Base-by-base conservation (phyloP, 306 rosid genomes). In the Medicago lupulina region DNA sequence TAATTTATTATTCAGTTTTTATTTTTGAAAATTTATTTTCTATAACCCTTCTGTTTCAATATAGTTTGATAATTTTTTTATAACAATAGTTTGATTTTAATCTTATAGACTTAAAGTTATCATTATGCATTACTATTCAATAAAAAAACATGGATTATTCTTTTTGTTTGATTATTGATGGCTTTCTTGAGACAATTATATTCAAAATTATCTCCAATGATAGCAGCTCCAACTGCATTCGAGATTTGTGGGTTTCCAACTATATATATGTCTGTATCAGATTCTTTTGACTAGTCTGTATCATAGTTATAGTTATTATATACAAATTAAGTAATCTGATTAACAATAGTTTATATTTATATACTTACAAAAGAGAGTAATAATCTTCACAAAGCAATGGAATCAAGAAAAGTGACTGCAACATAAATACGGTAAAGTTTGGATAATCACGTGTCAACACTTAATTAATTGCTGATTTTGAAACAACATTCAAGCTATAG, bases 181-280 rank as follows among this genome's bases (percentile, higher is more conserved):
- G 44, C 6, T 62, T 36, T 62, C 36, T 62, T 34, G 21, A 62
- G 67, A 62, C 67, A 62, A 34, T 34, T 14, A 62, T 62, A 62
- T 31, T 62, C 67, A 62, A 62, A 36, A 62, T 62, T 62, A 62
- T 62, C 67, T 62, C 13, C 67, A 34, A 34, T 36, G 44, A 7
- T 62, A 62, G 13, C 44, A 28, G 31, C 31, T 62, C 67, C 67
- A 62, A 62, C 46, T 34, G 41, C 39, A 28, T 13, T 28, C 41
- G 10, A 60, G 66, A 60, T 60, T 13, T 12, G 66, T 60, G 66
- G 28, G 9, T 62, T n/a, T 62, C 46, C 67, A 62, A 8, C 13
- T 15, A 62, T 60, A 25, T 15, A 62, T 60, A 25, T 60, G 67
- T 60, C 46, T 8, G 21, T 36, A 36, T 60, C 41, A 60, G 12